These are phyloP conservation scores for Boletellus sp. DNA, from an alignment of 768 basidiomycete genomes.

Conservation along the genomic window DNA sequence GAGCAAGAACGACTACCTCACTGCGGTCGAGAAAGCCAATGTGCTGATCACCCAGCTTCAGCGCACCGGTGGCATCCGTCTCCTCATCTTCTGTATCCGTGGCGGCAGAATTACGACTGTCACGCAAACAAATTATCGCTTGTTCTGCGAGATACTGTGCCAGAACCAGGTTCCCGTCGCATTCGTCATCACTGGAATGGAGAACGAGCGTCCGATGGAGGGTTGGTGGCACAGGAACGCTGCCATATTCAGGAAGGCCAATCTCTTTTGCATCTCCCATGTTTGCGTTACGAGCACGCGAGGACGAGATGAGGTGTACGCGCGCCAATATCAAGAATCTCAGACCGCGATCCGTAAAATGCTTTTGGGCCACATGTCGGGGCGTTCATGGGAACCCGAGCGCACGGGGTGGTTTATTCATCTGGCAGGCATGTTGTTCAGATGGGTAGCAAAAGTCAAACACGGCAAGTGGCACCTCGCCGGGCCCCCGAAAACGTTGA, in stretches of 20 bases:
- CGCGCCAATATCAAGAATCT: constrained; percentile 31
- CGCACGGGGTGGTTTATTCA: constrained; percentile 19
- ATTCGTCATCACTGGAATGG: constrained; percentile 31
- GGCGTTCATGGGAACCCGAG: constrained; percentile 20
- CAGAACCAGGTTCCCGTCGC: constrained; percentile 30
- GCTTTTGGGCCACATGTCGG: constrained; percentile 17
- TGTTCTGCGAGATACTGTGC: constrained; percentile 28
- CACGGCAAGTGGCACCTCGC: neutral
- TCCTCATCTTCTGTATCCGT: constrained; percentile 33
- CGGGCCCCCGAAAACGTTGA: constrained; percentile 5
- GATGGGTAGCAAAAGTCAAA: constrained; percentile 14
- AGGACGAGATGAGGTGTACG: constrained; percentile 20
- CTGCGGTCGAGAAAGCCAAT: constrained; percentile 28
- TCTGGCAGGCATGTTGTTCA: constrained; percentile 18
- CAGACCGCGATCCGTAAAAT: constrained; percentile 20
- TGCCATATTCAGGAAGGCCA: constrained; percentile 19
- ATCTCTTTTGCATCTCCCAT: constrained; percentile 26
- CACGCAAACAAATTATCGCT: constrained; percentile 24
- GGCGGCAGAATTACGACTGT: constrained; percentile 26
- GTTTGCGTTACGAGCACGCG: constrained; percentile 38
- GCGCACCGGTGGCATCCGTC: constrained; percentile 24
- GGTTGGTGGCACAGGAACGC: constrained; percentile 33
- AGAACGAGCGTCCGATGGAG: constrained; percentile 29
- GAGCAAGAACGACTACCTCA: constrained; percentile 18
- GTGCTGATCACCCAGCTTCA: constrained; percentile 30